These are phyloP conservation scores for Candida ipomoeae DNA, from an alignment of 805 yeast genomes.

Conservation along the genomic window DNA sequence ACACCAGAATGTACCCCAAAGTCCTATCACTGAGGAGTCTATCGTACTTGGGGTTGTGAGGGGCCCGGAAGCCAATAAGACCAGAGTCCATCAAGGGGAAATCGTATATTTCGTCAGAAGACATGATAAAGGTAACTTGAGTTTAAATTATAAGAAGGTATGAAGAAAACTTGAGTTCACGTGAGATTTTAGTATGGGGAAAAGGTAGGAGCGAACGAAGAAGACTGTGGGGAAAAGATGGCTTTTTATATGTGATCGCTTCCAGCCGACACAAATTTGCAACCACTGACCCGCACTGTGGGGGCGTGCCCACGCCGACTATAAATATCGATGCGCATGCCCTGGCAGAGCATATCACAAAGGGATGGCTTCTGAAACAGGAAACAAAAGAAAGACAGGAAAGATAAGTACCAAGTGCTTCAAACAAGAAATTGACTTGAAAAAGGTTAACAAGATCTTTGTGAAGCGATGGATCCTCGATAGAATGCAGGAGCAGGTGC, in stretches of 20 bases:
- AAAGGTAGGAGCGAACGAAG: background rate
- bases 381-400: background rate
- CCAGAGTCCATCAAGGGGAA: slow-evolving; percentile 3
- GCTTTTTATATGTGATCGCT: background rate
- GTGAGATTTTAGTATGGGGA: background rate
- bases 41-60: background rate
- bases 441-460: slow-evolving; percentile 36
- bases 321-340: slow-evolving; percentile 1
- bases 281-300: slow-evolving; percentile 2
- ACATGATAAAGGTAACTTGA: background rate
- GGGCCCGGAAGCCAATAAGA: slow-evolving; percentile 2
- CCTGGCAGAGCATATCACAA: background rate
- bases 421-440: slow-evolving; percentile 27
- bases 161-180: background rate
- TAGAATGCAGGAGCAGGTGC: slow-evolving; percentile 32
- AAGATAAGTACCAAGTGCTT: background rate
- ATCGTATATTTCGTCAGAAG: background rate
- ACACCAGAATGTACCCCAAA: background rate
- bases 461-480: slow-evolving; percentile 39
- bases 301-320: background rate
- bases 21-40: background rate
- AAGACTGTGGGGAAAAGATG: too few species aligned
- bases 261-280: slow-evolving; percentile 2
- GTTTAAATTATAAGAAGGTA: background rate
- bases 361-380: background rate